These are phyloP conservation scores for Aspergillus transmontanensis DNA, from an alignment of 2,329 filamentous ascomycete species.

Conservation along the genomic window DNA sequence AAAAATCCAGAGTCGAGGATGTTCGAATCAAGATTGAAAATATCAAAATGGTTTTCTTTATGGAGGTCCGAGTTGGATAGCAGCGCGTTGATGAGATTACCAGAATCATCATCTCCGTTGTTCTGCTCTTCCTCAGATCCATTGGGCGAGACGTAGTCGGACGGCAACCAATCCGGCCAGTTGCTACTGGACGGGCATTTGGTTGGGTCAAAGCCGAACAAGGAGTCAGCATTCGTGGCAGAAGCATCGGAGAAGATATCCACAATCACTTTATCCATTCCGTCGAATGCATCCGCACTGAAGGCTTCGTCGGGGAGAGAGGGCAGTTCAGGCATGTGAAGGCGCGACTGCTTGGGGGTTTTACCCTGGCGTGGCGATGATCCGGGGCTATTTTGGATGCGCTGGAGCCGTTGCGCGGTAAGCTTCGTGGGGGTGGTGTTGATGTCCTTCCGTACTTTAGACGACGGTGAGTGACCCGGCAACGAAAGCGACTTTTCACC, in stretches of 20 bases:
- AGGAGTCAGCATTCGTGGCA: constrained; percentile 27
- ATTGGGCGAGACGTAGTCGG: constrained; percentile 36
- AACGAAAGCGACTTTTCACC: constrained; percentile 40
- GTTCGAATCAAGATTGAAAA: constrained; percentile 34
- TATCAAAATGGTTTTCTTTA: constrained; percentile 33
- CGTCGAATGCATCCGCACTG: constrained; percentile 28
- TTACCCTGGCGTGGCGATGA: constrained; percentile 25
- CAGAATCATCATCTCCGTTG: constrained; percentile 23
- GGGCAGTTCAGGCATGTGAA: constrained; percentile 20
- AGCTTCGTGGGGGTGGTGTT: constrained; percentile 32
- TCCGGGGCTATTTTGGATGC: constrained; percentile 29
- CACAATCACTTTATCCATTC: constrained; percentile 39
- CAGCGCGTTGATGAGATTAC: constrained; percentile 40
- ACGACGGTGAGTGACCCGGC: constrained; percentile 37
- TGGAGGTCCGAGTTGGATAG: constrained; percentile 36
- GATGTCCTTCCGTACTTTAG: constrained; percentile 26
- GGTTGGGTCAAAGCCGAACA: constrained; percentile 31
- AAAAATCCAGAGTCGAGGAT: constrained; percentile 42
- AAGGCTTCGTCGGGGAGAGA: constrained; percentile 28
- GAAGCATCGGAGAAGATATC: constrained; percentile 41
- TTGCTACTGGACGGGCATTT: constrained; percentile 27
- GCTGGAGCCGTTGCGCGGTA: constrained; percentile 37
- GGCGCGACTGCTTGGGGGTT: constrained; percentile 28
- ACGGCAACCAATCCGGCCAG: constrained; percentile 43
- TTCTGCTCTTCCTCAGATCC: constrained; percentile 30